Percentiles rank a stretch among this genome's conserved stretches.
Evolutionary conservation across 345 rosid species (phyloP).

Genomic region (Carallia pectinifolia): DNA sequence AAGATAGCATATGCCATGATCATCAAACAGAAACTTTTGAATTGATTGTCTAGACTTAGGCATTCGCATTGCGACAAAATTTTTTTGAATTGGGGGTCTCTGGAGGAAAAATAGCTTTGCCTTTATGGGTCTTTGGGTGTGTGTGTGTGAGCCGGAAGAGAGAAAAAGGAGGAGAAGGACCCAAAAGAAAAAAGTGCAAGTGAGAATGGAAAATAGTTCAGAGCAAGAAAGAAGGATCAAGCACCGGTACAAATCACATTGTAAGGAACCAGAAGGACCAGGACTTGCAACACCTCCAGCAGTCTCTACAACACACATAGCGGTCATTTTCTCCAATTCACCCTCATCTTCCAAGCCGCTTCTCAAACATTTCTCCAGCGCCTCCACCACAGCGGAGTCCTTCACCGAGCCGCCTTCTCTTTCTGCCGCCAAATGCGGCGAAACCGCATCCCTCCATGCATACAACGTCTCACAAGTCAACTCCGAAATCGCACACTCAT

Average conservation of each 20-base stretch:
- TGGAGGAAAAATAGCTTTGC: too few relatives aligned
- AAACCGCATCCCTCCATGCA: conserved; percentile 86
- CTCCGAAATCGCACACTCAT: conserved; percentile 35
- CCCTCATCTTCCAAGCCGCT: conserved; percentile 34
- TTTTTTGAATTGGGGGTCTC: too few relatives aligned
- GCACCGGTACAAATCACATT: conserved; percentile 86
- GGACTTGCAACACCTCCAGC: conserved; percentile 98
- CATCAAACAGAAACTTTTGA: too few relatives aligned
- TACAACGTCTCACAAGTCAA: conserved; percentile 64
- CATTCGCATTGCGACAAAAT: too few relatives aligned
- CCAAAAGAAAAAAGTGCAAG: not conserved
- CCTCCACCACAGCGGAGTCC: conserved; percentile 46
- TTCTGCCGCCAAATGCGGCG: conserved; percentile 88
- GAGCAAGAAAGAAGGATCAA: not conserved
- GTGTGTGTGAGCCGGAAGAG: not conserved
- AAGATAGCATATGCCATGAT: too few relatives aligned
- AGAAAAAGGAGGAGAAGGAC: not conserved
- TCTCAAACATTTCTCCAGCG: conserved; percentile 47
- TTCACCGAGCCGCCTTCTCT: conserved; percentile 52
- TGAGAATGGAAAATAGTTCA: not conserved
- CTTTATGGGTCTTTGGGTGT: too few relatives aligned
- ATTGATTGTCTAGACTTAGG: too few relatives aligned
- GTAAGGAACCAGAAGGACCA: conserved; percentile 85
- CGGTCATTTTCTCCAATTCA: conserved; percentile 22
- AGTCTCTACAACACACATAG: conserved; percentile 76